Percentiles rank a stretch among this genome's conserved stretches.
phyloP scores from a whole-genome alignment of 352 stramenopile species.

The Phytophthora rubi region DNA sequence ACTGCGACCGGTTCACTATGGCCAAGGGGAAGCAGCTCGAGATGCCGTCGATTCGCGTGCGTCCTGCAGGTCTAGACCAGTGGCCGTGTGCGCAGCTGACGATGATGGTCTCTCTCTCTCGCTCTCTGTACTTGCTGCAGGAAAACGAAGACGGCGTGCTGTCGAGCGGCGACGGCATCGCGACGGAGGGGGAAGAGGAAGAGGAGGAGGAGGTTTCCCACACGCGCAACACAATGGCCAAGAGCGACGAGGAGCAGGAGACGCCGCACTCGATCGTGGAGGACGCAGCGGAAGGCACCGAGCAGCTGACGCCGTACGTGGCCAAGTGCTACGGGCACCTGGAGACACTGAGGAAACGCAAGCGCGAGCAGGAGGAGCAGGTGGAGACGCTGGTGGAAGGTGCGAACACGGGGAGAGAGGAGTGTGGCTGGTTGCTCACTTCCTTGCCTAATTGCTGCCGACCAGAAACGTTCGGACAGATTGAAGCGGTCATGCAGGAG shows the following conservation, averaged over 20 bases:
- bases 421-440: background rate
- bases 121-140: constrained; percentile 7
- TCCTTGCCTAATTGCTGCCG: background rate
- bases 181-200: constrained; percentile 43
- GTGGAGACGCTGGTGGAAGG: constrained; percentile 60
- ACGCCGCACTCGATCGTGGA: constrained; percentile 5
- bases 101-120: background rate
- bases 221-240: constrained; percentile 7
- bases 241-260: constrained; percentile 10
- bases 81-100: background rate
- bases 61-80: background rate
- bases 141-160: constrained; percentile 30
- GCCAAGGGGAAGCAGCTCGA: constrained; percentile 35
- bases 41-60: constrained; percentile 25
- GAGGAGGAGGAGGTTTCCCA: constrained; percentile 25
- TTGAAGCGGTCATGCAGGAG: constrained; percentile 52
- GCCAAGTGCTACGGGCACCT: constrained; percentile 48
- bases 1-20: constrained; percentile 22
- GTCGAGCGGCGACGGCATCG: constrained; percentile 38
- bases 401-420: constrained; percentile 7
- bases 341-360: constrained; percentile 54
- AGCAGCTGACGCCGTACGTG: constrained; percentile 52
- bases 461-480: constrained; percentile 48
- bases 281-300: constrained; percentile 2
- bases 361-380: constrained; percentile 60